Base-by-base conservation (phyloP, 139 green algal species). In the Picochlorum sp. region DNA sequence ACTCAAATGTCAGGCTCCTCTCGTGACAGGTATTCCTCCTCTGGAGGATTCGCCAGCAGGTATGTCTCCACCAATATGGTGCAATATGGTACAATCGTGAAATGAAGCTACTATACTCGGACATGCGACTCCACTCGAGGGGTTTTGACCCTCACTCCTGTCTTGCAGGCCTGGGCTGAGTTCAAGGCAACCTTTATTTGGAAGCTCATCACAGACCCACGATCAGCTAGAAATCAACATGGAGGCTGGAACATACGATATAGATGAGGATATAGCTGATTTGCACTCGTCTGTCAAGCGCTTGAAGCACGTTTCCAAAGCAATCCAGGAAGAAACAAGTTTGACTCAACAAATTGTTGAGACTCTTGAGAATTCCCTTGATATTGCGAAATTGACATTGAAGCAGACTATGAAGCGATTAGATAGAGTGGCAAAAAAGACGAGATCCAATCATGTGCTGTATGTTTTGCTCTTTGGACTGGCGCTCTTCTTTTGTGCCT, bases 331-430 rank as follows among this genome's bases (percentile, higher is more conserved):
- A 20, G 55, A 61, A 51, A 61, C 13, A 30, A 35, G 30, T 30
- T 30, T 61, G 13, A 61, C 55, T 30, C 45, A 25, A n/a, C 55
- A 51, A 37, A 50, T 61, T 24, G 14, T 61, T 14, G 55, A 61
- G 25, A 47, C 26, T 37, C 12, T 61, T 5, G 55, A 61, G 25
- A 50, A 47, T 33, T 28, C 55, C 16, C 45, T 61, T 12, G 55
- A 61, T n/a, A 61, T 30, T n/a, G 55, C 55, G 33, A 24, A 47
- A 24, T 16, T 61, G 40, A 61, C 55, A 29, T n/a, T 61, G 13
- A 61, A 61, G 31, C 32, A 50, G 55, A 61, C 55, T 2, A 37
- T 61, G 55, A 61, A 61, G 36, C 28, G 55, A 61, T n/a, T 61
- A 35, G 25, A 61, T 35, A 61, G 55, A 33, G 55, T 49, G n/a